Base-by-base conservation (phyloP, 2,329 filamentous ascomycete species). In the Botryosphaeria dothidea region DNA sequence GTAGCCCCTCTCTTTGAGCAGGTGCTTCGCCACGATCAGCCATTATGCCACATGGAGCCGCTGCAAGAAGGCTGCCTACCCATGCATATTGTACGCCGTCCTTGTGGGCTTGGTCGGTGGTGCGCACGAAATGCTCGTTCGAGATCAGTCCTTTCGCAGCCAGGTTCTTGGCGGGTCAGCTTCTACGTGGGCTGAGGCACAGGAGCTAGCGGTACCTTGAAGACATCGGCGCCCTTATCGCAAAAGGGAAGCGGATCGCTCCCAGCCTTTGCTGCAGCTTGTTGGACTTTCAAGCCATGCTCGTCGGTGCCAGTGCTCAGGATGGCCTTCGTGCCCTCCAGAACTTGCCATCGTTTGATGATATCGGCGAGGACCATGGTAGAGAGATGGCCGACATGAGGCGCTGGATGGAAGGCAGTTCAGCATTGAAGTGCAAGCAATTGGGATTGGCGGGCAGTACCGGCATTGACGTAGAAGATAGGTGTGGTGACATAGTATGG, bases 401-500 rank as follows among this genome's bases (percentile, higher is more conserved):
- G 95, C 51, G 92, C 93, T 94, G 70, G 61, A 34, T 43, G 65
- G 13, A 66, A 61, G 52, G 38, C 46, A 64, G 19, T 56, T 23
- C 31, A 48, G 29, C 48, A 60, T 31, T 23, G n/a, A 13, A 17
- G 19, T 4, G 17, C 36, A 43, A 21, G 36, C 21, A 38, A 29
- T 15, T 23, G 41, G 17, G 25, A 25, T n/a, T 15, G n/a, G 34
- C 52, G 34, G 11, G 34, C 25, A 82, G 70, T 81, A 93, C 92
- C 88, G 64, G 93, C 92, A 85, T 99, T 99, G 81, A 99, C 95
- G 79, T 99, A 99, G 82, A 98, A 99, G 66, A 99, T 99, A 2
- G 95, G 95, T 8, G 93, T 96, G 4, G 95, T 98, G 72, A 97
- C 84, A 82, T 98, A 99, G 82, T 90, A 97, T 8, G 94, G 93